Evolutionary conservation across 495 filamentous ascomycete species (phyloP), one percentile per base, ranked within the genome.

Genomic region (Penicillium salamii): DNA sequence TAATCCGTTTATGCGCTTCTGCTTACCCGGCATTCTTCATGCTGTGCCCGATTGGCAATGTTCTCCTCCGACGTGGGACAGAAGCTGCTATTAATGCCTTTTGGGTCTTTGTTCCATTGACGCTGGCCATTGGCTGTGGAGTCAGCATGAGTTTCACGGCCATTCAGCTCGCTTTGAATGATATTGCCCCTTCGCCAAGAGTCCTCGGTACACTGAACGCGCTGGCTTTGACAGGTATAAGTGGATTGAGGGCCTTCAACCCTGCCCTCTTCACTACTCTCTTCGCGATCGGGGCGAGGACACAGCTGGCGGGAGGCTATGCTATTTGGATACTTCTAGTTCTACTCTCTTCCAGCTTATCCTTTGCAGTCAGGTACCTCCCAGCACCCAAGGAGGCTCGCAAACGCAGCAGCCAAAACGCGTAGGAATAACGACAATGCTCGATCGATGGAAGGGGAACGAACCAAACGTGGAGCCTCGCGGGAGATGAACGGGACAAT

Each of bases 71-170:
- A 2, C 29, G 59, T 0, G 72, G 59, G 5, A 55, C 60, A 21
- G 59, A 63, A 0, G 54, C 28, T 12, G 46, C 62, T 8, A 20
- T 53, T 32, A 63, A 57, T 0, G 42, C 58, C 0, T 88, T 89
- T 53, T 88, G 83, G 83, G 52, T 79, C n/a, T 31, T 77, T 0
- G 61, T 66, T 0, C 74, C 76, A 1, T 20, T 57, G 0, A 9
- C 65, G 7, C 49, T 79, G 21, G 61, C 69, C 1, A 14, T 79
- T 1, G 81, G 81, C 0, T 74, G 76, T 15, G 84, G 83, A 13
- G 78, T 88, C 0, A 78, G 75, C 34, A 88, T 89, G 83, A 74
- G 77, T 3, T 88, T 87, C 54, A 87, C 84, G 13, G 80, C 74
- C 6, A 72, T 80, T 18, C 85, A 88, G 70, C 78, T 89, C 18